A percentile compares a stretch with the other conserved stretches of the same genome.
These are phyloP conservation scores for Suillus hirtellus DNA, from an alignment of 768 basidiomycete species.

Conservation along the genomic window DNA sequence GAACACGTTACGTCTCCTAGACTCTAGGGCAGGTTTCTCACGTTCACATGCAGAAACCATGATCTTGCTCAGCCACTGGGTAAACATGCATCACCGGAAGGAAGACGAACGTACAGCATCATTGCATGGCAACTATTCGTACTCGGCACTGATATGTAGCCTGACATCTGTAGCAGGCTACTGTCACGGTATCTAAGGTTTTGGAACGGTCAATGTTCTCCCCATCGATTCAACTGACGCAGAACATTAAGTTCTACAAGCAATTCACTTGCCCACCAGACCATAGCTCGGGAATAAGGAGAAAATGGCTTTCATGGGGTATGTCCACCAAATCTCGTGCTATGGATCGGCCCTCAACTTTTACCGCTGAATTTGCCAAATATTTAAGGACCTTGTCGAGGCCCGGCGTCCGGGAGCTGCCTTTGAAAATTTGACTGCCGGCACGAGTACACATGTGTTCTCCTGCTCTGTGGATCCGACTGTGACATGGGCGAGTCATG, in stretches of 20 bases:
- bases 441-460: neutral
- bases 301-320: neutral
- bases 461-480: neutral
- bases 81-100: neutral
- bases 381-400: too few species aligned
- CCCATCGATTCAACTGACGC: neutral
- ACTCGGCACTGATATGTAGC: neutral
- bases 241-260: too few species aligned
- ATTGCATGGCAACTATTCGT: neutral
- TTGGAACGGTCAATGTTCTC: neutral
- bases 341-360: neutral
- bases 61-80: neutral
- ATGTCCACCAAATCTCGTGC: neutral
- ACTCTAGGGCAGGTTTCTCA: constrained; percentile 29
- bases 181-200: neutral
- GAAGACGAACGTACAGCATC: neutral
- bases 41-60: neutral
- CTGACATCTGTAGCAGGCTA: neutral
- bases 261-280: neutral
- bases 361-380: neutral
- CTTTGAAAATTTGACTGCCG: neutral
- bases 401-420: neutral
- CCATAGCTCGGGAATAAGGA: too few species aligned
- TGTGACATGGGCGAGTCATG: neutral
- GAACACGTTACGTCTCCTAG: constrained; percentile 27